Base-by-base conservation (phyloP, 2,329 filamentous ascomycete species). In the Fusarium oligoseptatum region DNA sequence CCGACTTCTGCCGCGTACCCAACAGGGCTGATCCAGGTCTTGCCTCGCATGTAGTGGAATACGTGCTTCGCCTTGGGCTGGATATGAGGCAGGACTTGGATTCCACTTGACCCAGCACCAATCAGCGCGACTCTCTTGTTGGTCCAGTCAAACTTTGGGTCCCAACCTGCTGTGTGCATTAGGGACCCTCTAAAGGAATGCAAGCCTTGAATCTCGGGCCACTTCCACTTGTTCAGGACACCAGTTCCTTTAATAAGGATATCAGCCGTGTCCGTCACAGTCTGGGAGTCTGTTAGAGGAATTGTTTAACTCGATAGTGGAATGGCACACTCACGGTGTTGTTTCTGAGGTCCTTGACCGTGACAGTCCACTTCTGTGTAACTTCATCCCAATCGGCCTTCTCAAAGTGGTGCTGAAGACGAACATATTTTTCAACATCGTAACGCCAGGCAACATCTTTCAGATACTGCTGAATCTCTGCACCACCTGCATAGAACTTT, bases 381-480 rank as follows among this genome's bases (percentile, higher is more conserved):
- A 27, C 17, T 55, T 55, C 50, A 32, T 55, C n/a, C 50, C 50
- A 55, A 55, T 55, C 50, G 17, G 50, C 50, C 27, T 55, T 55
- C 27, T 55, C 50, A 8, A 55, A 55, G 27, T 20, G 27, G 11
- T 66, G 64, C 8, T 36, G 43, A 2, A 66, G 41, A 34, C 64
- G 64, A n/a, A 66, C 64, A 61, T 66, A 66, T 3, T 22, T 37
- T 15, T 68, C 66, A 2, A 61, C 62, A 12, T 55, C 37, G 32
- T 68, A 68, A 12, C 66, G 61, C 61, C 45, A 52, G 9, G 62
- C 61, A 14, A 68, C 24, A 11, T 36, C 43, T 37, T 70, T 64
- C 12, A 70, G 36, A 27, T 70, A 70, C 20, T 55, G 24, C 4
- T 60, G 65, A 50, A 70, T 70, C 41, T 70, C 68, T 29, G 68